Conservation (phyloP, 768 basidiomycete species). For the Boletus reticulatus region DNA sequence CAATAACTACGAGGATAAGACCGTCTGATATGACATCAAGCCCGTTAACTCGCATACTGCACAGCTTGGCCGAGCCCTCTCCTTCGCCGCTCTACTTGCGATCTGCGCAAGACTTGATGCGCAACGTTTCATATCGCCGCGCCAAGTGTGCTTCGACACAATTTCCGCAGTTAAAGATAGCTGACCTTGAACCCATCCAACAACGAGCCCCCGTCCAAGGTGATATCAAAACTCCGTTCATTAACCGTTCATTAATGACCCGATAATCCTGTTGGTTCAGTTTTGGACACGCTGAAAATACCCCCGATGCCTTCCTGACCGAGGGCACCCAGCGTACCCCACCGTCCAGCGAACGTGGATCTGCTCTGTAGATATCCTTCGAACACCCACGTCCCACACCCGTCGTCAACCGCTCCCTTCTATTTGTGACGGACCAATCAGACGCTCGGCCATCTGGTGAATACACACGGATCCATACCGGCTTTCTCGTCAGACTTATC, state of each 20-base stretch:
- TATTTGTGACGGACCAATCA: slow-evolving; percentile 20
- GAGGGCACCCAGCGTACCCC: slow-evolving; percentile 39
- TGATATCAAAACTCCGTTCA: slow-evolving; percentile 24
- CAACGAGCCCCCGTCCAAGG: not conserved
- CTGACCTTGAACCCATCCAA: not conserved
- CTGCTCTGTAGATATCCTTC: slow-evolving; percentile 52
- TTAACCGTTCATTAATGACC: slow-evolving; percentile 26
- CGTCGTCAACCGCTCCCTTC: slow-evolving; percentile 40
- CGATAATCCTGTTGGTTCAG: slow-evolving; percentile 27
- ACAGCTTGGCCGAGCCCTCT: slow-evolving; percentile 11
- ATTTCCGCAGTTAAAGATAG: slow-evolving; percentile 25
- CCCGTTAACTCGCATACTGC: slow-evolving; percentile 16
- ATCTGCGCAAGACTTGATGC: slow-evolving; percentile 4
- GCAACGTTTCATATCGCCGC: slow-evolving; percentile 11
- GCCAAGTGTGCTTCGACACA: slow-evolving; percentile 14
- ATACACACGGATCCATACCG: slow-evolving; percentile 40
- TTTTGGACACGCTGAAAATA: slow-evolving; percentile 58
- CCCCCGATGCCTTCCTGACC: slow-evolving; percentile 42
- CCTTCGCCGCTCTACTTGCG: slow-evolving; percentile 15
- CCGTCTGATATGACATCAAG: slow-evolving; percentile 4
- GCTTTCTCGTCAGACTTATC: slow-evolving; percentile 59
- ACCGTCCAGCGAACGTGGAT: slow-evolving; percentile 51
- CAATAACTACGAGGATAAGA: not conserved
- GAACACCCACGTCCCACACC: slow-evolving; percentile 53
- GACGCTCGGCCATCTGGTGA: not conserved